Conservation (phyloP, 1,284 basidiomycete genomes). For the Rhodotorula glutinis region DNA sequence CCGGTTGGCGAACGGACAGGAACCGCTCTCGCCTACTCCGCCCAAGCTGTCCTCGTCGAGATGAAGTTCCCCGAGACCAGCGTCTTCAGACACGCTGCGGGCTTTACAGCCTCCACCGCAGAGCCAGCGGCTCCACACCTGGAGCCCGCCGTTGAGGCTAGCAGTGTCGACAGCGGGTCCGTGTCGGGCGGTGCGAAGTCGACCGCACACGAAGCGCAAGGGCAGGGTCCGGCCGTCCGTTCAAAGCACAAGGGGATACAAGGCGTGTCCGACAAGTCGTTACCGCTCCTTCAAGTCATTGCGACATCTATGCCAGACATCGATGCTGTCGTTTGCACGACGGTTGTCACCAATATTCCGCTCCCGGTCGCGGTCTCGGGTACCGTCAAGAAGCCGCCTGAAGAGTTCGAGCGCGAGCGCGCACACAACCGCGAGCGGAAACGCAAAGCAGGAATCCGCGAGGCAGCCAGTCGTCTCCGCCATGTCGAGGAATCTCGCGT, state of each 20-base stretch:
- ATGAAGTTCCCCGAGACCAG: not conserved
- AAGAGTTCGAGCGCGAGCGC: too few relatives aligned
- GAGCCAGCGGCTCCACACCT: not conserved
- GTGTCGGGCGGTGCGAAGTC: too few relatives aligned
- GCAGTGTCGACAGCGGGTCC: too few relatives aligned
- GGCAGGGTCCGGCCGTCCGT: not conserved
- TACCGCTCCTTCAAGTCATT: slow-evolving; percentile 14
- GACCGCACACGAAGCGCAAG: not conserved
- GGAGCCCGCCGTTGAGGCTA: too few relatives aligned
- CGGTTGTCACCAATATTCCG: slow-evolving; percentile 7
- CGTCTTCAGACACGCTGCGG: slow-evolving; percentile 4
- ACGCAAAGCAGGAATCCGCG: too few relatives aligned
- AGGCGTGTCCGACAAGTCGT: not conserved
- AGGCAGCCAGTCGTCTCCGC: too few relatives aligned
- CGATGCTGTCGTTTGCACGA: slow-evolving; percentile 9
- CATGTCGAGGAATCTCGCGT: too few relatives aligned
- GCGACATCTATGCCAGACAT: not conserved
- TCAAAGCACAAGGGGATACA: not conserved
- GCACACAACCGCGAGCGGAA: too few relatives aligned
- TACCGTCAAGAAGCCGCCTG: too few relatives aligned
- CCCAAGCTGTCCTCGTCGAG: slow-evolving; percentile 12
- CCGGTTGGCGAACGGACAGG: not conserved
- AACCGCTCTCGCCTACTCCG: slow-evolving; percentile 3
- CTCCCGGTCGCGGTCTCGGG: not conserved
- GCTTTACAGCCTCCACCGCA: not conserved